Conservation (phyloP, 1,284 basidiomycete species). For the Austroboletus novae-zelandiae region DNA sequence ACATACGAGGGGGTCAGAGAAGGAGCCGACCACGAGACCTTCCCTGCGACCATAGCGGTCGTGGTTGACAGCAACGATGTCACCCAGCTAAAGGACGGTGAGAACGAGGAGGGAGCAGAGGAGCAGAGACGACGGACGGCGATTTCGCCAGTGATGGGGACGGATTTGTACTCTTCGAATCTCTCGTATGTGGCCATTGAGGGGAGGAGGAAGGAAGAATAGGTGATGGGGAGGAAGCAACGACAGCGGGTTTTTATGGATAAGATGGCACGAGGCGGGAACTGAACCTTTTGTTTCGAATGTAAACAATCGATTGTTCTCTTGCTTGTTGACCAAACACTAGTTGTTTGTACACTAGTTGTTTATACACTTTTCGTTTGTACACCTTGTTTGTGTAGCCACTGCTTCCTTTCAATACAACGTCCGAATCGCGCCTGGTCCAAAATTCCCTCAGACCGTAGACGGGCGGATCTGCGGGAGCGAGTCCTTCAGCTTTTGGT, state of each 20-base stretch:
- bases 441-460: too few relatives aligned
- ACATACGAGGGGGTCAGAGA: constrained; percentile 66
- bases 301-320: too few relatives aligned
- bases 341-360: background rate
- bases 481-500: constrained; percentile 66
- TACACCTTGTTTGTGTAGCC: too few relatives aligned
- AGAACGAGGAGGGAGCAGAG: background rate
- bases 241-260: constrained; percentile 44
- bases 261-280: constrained; percentile 47
- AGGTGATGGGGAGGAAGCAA: constrained; percentile 22
- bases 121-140: constrained; percentile 26
- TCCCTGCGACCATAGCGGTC: constrained; percentile 60
- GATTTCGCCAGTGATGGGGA: constrained; percentile 32
- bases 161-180: constrained; percentile 30
- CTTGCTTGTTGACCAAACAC: constrained; percentile 1
- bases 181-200: constrained; percentile 34
- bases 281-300: too few relatives aligned
- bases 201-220: constrained; percentile 17
- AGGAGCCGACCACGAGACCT: constrained; percentile 73
- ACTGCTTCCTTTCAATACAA: too few relatives aligned
- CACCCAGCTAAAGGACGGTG: constrained; percentile 54
- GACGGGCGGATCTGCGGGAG: constrained; percentile 34
- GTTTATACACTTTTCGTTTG: background rate
- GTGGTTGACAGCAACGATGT: constrained; percentile 73
- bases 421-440: too few relatives aligned